These are phyloP conservation scores for Candida qinlingensis DNA, from an alignment of 805 yeast genomes.

Conservation along the genomic window DNA sequence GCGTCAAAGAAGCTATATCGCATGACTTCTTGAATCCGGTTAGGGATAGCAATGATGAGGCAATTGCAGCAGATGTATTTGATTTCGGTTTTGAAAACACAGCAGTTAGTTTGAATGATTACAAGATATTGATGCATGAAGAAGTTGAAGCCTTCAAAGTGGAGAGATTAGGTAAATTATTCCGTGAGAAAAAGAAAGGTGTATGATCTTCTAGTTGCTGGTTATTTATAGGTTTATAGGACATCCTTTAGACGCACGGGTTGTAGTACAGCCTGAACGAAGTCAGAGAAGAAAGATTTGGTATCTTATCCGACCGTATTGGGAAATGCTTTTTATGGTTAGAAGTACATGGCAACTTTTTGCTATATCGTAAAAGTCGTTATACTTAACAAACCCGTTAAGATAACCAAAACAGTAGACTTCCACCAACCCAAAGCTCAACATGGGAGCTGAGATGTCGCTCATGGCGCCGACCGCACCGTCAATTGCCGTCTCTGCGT, in stretches of 20 bases:
- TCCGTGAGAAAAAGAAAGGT: background rate
- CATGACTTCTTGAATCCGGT: slow-evolving; percentile 53
- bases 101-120: slow-evolving; percentile 34
- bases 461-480: slow-evolving; percentile 86
- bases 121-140: slow-evolving; percentile 42
- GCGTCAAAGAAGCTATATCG: slow-evolving; percentile 49
- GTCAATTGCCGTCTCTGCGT: slow-evolving; percentile 86
- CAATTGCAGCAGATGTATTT: slow-evolving; percentile 42
- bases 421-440: no score
- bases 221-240: no score
- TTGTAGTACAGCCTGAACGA: no score
- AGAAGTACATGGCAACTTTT: no score
- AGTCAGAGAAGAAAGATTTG: no score
- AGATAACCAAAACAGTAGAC: no score
- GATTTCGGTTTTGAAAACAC: slow-evolving; percentile 62
- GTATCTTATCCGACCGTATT: no score
- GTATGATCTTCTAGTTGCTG: background rate
- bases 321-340: no score
- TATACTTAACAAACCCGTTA: no score
- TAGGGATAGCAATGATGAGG: slow-evolving; percentile 53
- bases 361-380: no score
- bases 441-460: slow-evolving; percentile 89
- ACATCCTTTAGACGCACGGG: no score
- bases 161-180: slow-evolving; percentile 21
- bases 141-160: slow-evolving; percentile 50